phyloP scores from a whole-genome alignment of 202 grass and related monocot species.

The Brachypodium distachyon region DNA sequence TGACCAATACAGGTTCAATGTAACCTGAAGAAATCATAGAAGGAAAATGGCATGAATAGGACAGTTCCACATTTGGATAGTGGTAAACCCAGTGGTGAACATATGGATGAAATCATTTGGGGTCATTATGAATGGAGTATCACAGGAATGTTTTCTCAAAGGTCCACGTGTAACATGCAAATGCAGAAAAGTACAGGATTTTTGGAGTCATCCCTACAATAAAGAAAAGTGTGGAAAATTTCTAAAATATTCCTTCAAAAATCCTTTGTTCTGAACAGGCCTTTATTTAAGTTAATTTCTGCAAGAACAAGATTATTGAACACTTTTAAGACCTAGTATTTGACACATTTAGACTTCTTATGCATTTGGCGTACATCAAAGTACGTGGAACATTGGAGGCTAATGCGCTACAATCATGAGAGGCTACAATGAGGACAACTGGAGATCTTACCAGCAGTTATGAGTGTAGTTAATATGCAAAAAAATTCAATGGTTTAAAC shows the following conservation, averaged over 20 bases:
- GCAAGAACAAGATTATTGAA: neutral
- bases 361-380: neutral
- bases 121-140: neutral
- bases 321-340: neutral
- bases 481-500: neutral
- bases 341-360: neutral
- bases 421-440: too few relatives aligned
- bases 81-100: neutral
- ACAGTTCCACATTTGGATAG: neutral
- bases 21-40: conserved; percentile 56
- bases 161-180: neutral
- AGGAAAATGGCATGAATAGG: neutral
- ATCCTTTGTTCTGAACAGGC: neutral
- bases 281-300: neutral
- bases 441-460: neutral
- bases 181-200: neutral
- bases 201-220: neutral
- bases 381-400: neutral
- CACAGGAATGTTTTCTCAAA: neutral
- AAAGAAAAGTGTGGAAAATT: neutral
- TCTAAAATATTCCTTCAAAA: neutral
- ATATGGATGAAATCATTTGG: neutral
- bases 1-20: conserved; percentile 92
- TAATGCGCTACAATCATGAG: neutral
- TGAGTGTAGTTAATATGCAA: neutral